Evolutionary conservation across 768 basidiomycete genomes (phyloP).

Genomic region (Russula earlei): DNA sequence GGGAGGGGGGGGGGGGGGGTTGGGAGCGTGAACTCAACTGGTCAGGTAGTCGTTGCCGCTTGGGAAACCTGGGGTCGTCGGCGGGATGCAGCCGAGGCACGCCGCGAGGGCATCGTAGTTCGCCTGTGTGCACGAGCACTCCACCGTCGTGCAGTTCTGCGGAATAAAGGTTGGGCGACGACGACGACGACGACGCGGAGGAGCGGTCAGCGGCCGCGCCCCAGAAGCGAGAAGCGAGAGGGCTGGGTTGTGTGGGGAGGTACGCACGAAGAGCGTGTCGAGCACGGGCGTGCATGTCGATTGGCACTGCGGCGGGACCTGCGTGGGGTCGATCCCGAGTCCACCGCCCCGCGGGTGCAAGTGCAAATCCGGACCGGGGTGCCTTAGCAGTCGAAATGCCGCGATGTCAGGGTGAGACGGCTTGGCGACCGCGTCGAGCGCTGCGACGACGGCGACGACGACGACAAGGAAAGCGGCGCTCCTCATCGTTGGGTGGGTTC

Average conservation of each 20-base stretch:
- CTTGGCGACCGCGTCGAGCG: background rate
- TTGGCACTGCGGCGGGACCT: conserved; percentile 1
- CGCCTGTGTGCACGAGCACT: conserved; percentile 4
- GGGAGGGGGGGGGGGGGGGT: background rate
- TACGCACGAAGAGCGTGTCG: background rate
- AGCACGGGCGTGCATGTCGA: background rate
- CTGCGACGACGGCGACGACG: background rate
- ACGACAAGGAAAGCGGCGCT: background rate
- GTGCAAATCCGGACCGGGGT: background rate
- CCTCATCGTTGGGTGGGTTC: background rate
- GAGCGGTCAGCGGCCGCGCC: no score
- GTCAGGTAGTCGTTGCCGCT: background rate
- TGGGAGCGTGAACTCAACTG: background rate
- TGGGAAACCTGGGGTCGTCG: background rate
- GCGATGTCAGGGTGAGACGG: background rate
- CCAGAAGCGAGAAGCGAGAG: no score
- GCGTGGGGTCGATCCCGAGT: background rate
- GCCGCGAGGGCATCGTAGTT: background rate
- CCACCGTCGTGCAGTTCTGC: background rate
- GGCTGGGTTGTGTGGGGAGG: no score
- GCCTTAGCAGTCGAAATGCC: background rate
- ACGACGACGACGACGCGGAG: no score
- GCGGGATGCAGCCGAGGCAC: background rate
- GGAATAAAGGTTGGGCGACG: background rate
- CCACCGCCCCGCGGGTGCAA: background rate